Conservation (phyloP, 768 basidiomycete genomes). For the Psilocybe subaeruginosa region DNA sequence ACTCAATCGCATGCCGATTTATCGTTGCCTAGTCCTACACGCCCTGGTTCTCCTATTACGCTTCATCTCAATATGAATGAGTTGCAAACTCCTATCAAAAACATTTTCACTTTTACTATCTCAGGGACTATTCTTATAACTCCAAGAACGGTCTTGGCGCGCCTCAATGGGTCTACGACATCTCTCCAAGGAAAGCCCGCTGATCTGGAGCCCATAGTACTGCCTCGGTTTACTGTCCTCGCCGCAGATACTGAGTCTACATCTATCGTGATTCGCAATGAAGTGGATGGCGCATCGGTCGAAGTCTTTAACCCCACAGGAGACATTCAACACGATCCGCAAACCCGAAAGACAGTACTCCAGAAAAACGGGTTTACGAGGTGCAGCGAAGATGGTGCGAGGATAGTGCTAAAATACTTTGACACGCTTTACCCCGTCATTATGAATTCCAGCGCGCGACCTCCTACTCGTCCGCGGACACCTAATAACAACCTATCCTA, state of each 20-base stretch:
- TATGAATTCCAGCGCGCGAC: conserved; percentile 20
- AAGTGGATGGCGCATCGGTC: conserved; percentile 47
- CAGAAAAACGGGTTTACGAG: conserved; percentile 61
- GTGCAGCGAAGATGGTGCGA: conserved; percentile 63
- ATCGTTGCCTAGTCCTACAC: conserved; percentile 27
- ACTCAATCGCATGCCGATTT: conserved; percentile 30
- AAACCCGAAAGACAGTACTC: conserved; percentile 65
- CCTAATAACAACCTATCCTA: conserved; percentile 33
- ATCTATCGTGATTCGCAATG: conserved; percentile 62
- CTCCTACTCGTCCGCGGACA: conserved; percentile 34
- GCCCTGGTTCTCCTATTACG: conserved; percentile 67
- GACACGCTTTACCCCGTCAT: conserved; percentile 17
- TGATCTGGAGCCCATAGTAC: conserved; percentile 49
- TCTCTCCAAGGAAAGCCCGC: conserved; percentile 18
- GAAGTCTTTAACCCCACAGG: conserved; percentile 67
- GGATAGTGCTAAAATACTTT: conserved; percentile 53
- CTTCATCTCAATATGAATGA: conserved; percentile 84
- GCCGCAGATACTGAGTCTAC: conserved; percentile 67
- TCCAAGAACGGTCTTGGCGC: conserved; percentile 38
- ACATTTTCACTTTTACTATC: conserved; percentile 66
- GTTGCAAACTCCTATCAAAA: conserved; percentile 64
- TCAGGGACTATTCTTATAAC: conserved; percentile 66
- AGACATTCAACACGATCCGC: conserved; percentile 55
- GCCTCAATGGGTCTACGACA: conserved; percentile 25
- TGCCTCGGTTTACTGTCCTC: conserved; percentile 73